Evolutionary conservation across 345 rosid species (phyloP).

Genomic region (Aethionema arabicum): DNA sequence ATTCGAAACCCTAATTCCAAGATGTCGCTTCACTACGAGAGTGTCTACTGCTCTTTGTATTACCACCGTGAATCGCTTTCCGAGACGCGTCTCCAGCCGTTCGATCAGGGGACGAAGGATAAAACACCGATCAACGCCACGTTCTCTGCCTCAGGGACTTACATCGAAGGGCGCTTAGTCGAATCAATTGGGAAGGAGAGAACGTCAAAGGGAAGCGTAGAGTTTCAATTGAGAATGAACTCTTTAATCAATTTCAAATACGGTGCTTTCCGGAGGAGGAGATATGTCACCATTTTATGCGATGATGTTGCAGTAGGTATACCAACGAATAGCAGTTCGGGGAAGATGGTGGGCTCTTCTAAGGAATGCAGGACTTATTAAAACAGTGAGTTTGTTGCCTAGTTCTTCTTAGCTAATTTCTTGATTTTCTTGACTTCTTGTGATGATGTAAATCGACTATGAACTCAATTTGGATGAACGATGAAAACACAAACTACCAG

Average conservation of each 20-base stretch:
- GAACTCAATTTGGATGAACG: not conserved
- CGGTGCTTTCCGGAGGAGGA: slow-evolving; percentile 51
- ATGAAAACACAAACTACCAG: not conserved
- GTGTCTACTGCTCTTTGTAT: slow-evolving; percentile 22
- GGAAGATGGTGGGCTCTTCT: slow-evolving; percentile 53
- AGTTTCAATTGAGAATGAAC: slow-evolving; percentile 44
- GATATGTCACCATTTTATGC: slow-evolving; percentile 50
- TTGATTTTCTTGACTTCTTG: not conserved
- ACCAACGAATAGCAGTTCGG: slow-evolving; percentile 44
- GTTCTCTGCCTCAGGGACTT: slow-evolving; percentile 45
- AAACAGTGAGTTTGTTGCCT: not conserved
- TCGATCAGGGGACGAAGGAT: slow-evolving; percentile 52
- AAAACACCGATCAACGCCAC: slow-evolving; percentile 38
- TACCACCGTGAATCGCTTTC: slow-evolving; percentile 39
- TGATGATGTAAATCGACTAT: slow-evolving; percentile 10
- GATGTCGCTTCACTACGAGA: slow-evolving; percentile 47
- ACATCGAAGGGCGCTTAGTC: slow-evolving; percentile 34
- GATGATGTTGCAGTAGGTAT: slow-evolving; percentile 40
- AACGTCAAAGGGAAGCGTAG: slow-evolving; percentile 36
- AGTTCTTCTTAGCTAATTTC: not conserved
- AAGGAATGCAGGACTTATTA: slow-evolving; percentile 42
- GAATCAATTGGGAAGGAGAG: slow-evolving; percentile 45
- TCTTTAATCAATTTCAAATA: slow-evolving; percentile 50
- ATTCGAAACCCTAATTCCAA: slow-evolving; percentile 77
- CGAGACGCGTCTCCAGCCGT: slow-evolving; percentile 53